A percentile compares a stretch with the other conserved stretches of the same genome.
These are phyloP conservation scores for Wickerhamiella alocasiicola DNA, from an alignment of 805 yeast genomes.

Conservation along the genomic window DNA sequence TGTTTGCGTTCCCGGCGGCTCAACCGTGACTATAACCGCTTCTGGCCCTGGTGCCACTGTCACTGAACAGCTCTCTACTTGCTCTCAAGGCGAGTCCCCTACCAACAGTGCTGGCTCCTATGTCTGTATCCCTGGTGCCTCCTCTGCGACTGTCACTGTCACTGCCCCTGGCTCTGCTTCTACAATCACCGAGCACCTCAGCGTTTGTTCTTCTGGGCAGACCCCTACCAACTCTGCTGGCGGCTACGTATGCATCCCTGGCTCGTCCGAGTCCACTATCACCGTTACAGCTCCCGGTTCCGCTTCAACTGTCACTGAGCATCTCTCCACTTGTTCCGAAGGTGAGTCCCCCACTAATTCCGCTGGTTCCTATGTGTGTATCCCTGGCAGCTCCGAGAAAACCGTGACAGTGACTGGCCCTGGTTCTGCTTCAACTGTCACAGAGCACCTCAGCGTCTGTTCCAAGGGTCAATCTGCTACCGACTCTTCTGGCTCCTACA, in stretches of 20 bases:
- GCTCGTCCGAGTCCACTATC: slow-evolving; percentile 1
- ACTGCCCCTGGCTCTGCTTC: slow-evolving; percentile 13
- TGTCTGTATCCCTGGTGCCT: slow-evolving; percentile 5
- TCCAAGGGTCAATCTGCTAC: not conserved
- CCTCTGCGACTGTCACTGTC: slow-evolving; percentile 15
- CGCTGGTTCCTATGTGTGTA: slow-evolving; percentile 12
- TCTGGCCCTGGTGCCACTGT: slow-evolving; percentile 9
- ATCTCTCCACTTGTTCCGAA: slow-evolving; percentile 2
- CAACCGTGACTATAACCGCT: slow-evolving; percentile 1
- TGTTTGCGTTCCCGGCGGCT: slow-evolving; percentile 3
- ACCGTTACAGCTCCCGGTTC: slow-evolving; percentile 13
- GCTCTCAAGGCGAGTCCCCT: not conserved
- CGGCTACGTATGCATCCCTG: slow-evolving; percentile 4
- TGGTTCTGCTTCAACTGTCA: slow-evolving; percentile 7
- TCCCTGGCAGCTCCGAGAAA: slow-evolving; percentile 11
- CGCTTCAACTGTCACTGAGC: slow-evolving; percentile 10
- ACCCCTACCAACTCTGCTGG: not conserved
- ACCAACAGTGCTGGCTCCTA: not conserved
- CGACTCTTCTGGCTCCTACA: slow-evolving; percentile 2
- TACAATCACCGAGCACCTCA: slow-evolving; percentile 15
- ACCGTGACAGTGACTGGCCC: slow-evolving; percentile 14
- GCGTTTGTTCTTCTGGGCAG: slow-evolving; percentile 4
- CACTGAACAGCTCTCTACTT: slow-evolving; percentile 8
- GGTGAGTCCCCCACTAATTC: slow-evolving; percentile 12
- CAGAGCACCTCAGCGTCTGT: slow-evolving; percentile 8